These are phyloP conservation scores for Melampsora larici-populina DNA, from an alignment of 1,284 basidiomycete genomes.

Conservation along the genomic window DNA sequence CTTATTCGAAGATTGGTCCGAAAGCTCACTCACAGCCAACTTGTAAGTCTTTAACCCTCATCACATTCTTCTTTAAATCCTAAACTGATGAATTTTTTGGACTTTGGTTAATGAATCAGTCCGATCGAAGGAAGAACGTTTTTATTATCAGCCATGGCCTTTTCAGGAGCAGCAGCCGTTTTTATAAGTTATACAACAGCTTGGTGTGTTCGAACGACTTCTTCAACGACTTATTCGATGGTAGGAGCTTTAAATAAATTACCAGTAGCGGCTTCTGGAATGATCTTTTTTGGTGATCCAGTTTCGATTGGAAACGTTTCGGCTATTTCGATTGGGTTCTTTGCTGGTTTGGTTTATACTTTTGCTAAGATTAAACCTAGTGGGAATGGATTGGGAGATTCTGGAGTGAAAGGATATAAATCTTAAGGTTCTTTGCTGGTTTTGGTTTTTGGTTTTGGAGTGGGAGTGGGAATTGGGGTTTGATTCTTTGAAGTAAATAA, in stretches of 20 bases:
- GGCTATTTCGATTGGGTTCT: constrained; percentile 82
- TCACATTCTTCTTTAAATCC: neutral
- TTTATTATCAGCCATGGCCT: constrained; percentile 81
- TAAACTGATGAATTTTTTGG: neutral
- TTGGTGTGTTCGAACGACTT: constrained; percentile 95
- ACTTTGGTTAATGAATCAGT: constrained; percentile 59
- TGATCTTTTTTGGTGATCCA: constrained; percentile 90
- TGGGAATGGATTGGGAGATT: constrained; percentile 23
- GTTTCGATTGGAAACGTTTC: constrained; percentile 82
- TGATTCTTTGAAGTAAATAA: too few species aligned
- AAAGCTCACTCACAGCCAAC: constrained; percentile 71
- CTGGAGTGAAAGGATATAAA: neutral
- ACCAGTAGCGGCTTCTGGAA: constrained; percentile 90
- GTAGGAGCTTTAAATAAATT: constrained; percentile 98
- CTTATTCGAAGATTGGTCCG: constrained; percentile 84
- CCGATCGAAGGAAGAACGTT: constrained; percentile 75
- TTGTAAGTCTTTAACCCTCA: constrained; percentile 64
- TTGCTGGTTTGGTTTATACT: constrained; percentile 64
- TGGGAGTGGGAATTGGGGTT: too few species aligned
- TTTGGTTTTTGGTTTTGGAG: too few species aligned
- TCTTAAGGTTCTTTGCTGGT: neutral
- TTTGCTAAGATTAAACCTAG: constrained; percentile 46
- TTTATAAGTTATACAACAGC: constrained; percentile 98
- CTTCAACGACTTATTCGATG: constrained; percentile 98
- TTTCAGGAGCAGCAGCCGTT: constrained; percentile 94